These are phyloP conservation scores for Acaromyces ingoldii DNA, from an alignment of 1,284 basidiomycete genomes.

Conservation along the genomic window DNA sequence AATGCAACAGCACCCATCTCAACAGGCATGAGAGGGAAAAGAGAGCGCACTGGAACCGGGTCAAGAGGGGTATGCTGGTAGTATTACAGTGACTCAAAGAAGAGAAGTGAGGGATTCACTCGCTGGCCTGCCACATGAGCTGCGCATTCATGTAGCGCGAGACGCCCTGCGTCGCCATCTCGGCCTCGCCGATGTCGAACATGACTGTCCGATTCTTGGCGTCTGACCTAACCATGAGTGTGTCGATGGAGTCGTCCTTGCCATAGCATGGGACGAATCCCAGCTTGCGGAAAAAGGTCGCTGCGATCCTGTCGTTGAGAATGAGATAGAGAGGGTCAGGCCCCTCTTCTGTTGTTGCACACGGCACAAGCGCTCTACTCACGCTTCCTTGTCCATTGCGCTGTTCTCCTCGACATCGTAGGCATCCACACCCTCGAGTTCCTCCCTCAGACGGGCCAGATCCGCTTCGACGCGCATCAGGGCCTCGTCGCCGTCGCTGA, in stretches of 20 bases:
- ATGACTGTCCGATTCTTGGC: not conserved
- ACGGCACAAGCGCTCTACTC: no score
- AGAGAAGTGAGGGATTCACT: no score
- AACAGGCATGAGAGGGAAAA: no score
- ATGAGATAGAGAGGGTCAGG: not conserved
- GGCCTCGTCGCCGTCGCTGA: not conserved
- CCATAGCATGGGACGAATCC: conserved; percentile 4
- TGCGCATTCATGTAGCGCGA: conserved; percentile 3
- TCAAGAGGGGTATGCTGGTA: no score
- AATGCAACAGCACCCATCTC: no score
- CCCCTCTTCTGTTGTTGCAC: no score
- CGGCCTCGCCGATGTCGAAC: not conserved
- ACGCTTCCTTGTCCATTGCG: conserved; percentile 6
- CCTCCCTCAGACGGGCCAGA: not conserved
- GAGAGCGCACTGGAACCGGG: no score
- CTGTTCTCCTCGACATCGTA: conserved; percentile 2
- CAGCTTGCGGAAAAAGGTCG: conserved; percentile 1
- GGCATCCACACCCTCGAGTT: not conserved
- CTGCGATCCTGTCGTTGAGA: not conserved
- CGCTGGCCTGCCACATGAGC: conserved; percentile 2
- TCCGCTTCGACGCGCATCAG: not conserved
- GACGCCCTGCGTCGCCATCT: not conserved
- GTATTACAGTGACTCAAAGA: no score
- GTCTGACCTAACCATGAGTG: conserved; percentile 2
- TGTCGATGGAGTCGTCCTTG: not conserved